A percentile compares a stretch with the other conserved stretches of the same genome.
phyloP scores from a whole-genome alignment of 73 alveolate genomes.

The Paramecium tetraurelia region DNA sequence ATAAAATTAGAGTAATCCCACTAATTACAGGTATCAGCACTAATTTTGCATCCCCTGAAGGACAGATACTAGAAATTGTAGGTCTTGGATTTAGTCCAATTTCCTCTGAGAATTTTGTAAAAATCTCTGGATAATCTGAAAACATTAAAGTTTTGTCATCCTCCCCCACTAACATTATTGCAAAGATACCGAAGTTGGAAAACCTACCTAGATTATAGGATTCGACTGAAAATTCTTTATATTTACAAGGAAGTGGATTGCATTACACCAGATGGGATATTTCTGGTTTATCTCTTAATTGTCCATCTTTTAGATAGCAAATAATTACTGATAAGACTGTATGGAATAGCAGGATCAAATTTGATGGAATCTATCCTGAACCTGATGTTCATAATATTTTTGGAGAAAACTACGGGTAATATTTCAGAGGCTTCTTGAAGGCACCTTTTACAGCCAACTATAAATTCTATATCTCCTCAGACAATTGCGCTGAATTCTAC shows the following conservation, averaged over 20 bases:
- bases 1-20: background rate
- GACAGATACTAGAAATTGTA: background rate
- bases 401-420: slow-evolving; percentile 19
- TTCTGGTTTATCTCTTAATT: background rate
- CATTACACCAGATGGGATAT: slow-evolving; percentile 28
- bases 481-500: slow-evolving; percentile 28
- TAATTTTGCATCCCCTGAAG: slow-evolving; percentile 22
- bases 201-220: background rate
- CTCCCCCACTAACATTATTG: background rate
- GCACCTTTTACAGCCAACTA: slow-evolving; percentile 29
- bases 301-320: background rate
- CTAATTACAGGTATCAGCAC: background rate
- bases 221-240: background rate
- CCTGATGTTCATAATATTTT: background rate
- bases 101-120: background rate
- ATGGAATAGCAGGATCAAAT: background rate
- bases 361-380: slow-evolving; percentile 40
- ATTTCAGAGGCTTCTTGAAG: slow-evolving; percentile 30
- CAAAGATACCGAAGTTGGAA: background rate
- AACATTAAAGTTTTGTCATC: background rate
- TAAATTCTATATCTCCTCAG: slow-evolving; percentile 20
- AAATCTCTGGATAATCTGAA: background rate
- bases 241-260: background rate
- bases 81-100: slow-evolving; percentile 11
- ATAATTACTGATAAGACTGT: background rate